These are phyloP conservation scores for Phytophthora pinifolia DNA, from an alignment of 352 stramenopile genomes.

Conservation along the genomic window DNA sequence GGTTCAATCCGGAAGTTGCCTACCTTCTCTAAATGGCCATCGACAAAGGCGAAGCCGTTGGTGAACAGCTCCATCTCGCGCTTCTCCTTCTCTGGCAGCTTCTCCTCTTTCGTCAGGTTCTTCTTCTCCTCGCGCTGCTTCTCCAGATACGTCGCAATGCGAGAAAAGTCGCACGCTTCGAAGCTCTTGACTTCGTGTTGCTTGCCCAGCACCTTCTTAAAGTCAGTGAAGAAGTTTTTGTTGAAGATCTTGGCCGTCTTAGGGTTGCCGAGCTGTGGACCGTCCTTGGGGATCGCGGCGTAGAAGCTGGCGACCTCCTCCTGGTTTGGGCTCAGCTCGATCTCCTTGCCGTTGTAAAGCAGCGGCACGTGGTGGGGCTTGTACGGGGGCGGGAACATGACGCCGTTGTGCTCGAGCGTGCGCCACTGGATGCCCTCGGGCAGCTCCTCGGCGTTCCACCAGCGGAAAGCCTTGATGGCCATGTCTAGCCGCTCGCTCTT, in stretches of 20 bases:
- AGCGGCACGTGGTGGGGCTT: slow-evolving; percentile 95
- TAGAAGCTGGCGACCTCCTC: slow-evolving; percentile 97
- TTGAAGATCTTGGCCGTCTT: slow-evolving; percentile 98
- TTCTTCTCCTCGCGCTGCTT: slow-evolving; percentile 94
- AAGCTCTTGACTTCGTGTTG: slow-evolving; percentile 95
- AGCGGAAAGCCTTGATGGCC: slow-evolving; percentile 98
- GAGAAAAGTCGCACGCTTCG: slow-evolving; percentile 97
- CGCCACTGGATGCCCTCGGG: slow-evolving; percentile 96
- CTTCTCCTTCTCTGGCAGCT: slow-evolving; percentile 83
- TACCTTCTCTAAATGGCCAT: slow-evolving; percentile 98
- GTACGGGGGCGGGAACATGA: slow-evolving; percentile 97
- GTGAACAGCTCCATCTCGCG: slow-evolving; percentile 93
- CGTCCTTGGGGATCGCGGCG: slow-evolving; percentile 95
- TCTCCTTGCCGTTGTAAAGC: slow-evolving; percentile 91
- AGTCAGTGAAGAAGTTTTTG: slow-evolving; percentile 98
- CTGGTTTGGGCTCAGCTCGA: slow-evolving; percentile 94
- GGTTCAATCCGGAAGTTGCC: slow-evolving; percentile 98
- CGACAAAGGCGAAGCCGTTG: slow-evolving; percentile 97
- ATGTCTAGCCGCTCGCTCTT: slow-evolving; percentile 94
- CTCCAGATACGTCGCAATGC: slow-evolving; percentile 93
- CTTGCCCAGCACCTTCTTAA: slow-evolving; percentile 91
- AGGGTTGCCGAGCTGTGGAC: slow-evolving; percentile 96
- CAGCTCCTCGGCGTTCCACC: slow-evolving; percentile 97
- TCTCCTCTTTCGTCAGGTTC: slow-evolving; percentile 96
- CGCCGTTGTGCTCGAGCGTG: slow-evolving; percentile 99